Base-by-base conservation (phyloP, 2,329 filamentous ascomycete species). In the Corynespora cassiicola region DNA sequence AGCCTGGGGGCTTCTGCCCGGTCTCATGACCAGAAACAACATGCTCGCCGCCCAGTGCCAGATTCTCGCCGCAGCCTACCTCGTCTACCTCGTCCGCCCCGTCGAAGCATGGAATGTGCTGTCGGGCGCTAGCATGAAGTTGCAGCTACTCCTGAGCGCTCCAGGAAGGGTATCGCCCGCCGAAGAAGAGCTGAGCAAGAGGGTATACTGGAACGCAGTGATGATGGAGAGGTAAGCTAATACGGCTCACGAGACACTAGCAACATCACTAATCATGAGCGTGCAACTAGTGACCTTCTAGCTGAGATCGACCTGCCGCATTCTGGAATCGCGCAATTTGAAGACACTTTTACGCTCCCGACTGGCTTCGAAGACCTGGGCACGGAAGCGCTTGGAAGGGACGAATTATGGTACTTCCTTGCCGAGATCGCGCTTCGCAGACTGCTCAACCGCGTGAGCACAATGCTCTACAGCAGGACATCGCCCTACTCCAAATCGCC, bases 371-470 rank as follows among this genome's bases (percentile, higher is more conserved):
- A 88, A 56, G 77, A 78, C 39, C 71, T 80, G 43, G 83, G 84
- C n/a, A 82, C 85, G 38, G 81, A 85, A 48, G 74, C 79, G 6
- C 80, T 83, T 6, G 87, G 86, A 9, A 80, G 82, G 31, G 88
- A 92, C 55, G 87, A 92, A 42, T 74, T 92, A 10, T 92, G 88
- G 87, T 94, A 94, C 60, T 92, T 92, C 54, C 73, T 92, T 19
- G 88, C 88, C 23, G 88, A 92, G 58, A 91, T 94, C 47, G 88
- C 87, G 4, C 73, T 94, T 9, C 81, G 88, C 29, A 77, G 88
- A 39, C 78, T 94, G 3, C 77, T 92, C 52, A 90, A 90, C 63
- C 79, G 87, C 42, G 86, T 89, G 56, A 89, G 85, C 70, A 86
- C 90, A 61, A 81, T 90, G 55, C 86, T 90, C 47, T 90, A 90